These are phyloP conservation scores for Leishmania major DNA, from an alignment of 208 protist species.

Conservation along the genomic window DNA sequence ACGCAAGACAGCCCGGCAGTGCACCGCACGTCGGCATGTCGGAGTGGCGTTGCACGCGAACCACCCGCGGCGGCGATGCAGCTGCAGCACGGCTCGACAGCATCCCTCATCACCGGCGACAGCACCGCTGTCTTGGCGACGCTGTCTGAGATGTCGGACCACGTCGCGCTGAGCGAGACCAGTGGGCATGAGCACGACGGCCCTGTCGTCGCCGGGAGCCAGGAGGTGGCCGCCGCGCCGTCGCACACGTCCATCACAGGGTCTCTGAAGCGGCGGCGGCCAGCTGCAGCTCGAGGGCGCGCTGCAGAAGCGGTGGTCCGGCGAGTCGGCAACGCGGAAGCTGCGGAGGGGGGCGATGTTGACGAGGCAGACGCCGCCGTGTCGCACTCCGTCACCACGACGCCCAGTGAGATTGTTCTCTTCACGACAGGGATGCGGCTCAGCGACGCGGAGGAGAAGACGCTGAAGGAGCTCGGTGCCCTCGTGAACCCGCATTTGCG, in stretches of 20 bases:
- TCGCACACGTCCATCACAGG: not conserved
- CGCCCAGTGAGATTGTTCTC: conserved; percentile 29
- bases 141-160: conserved; percentile 22
- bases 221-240: conserved; percentile 3
- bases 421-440: conserved; percentile 72
- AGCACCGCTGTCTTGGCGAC: conserved; percentile 33
- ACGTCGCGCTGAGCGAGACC: conserved; percentile 22
- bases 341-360: too few species aligned
- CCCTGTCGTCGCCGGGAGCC: not conserved
- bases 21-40: conserved; percentile 1
- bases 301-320: not conserved
- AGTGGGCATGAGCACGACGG: conserved; percentile 7
- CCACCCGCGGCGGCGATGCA: not conserved
- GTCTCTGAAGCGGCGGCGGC: not conserved
- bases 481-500: conserved; percentile 55
- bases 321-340: not conserved
- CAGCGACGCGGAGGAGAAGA: conserved; percentile 25
- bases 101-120: conserved; percentile 18
- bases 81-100: conserved; percentile 1
- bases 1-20: not conserved
- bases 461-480: conserved; percentile 35
- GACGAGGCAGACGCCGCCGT: not conserved
- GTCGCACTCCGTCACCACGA: not conserved
- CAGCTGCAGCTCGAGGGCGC: not conserved
- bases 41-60: conserved; percentile 5